Base-by-base conservation (phyloP, 768 basidiomycete species). In the Kwoniella heveanensis region DNA sequence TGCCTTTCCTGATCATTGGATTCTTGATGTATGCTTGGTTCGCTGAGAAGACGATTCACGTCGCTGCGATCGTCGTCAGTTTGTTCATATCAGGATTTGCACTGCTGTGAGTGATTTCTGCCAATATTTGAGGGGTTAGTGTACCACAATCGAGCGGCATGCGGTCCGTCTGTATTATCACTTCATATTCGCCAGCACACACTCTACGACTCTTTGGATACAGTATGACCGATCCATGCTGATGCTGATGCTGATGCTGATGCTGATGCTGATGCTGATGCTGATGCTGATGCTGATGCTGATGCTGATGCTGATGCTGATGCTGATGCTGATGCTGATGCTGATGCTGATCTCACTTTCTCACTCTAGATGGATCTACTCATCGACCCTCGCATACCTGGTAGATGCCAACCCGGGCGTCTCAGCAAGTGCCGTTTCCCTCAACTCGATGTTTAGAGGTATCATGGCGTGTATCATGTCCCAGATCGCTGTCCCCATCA, bases 401-500 rank as follows among this genome's bases (percentile, higher is more conserved):
- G 90, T 93, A 17, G 92, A 96, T 70, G 86, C 90, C 4, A 96
- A 94, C 75, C 82, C 83, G 6, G 92, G 92, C 9, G 85, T 89
- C 27, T 90, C 90, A 1, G 86, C 88, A 3, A 86, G 86, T 2
- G 90, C 89, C 0, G 69, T 82, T 8, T 90, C 91, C 0, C 81
- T 84, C 27, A 94, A 94, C 77, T 89, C 88, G 60, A 85, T 84
- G 29, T 89, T 89, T 77, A 85, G 92, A 53, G 90, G 92, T 0
- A 48, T 84, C 2, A 80, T 84, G 17, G 91, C 88, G 2, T 89
- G 89, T 75, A 72, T 89, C 19, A 85, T 86, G 1, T 86, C 86
- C 0, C 89, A 92, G 77, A 81, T 88, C 6, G 88, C 88, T 0
- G 86, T 89, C 0, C 90, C 90, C 0, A 81, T 92, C 17, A 68